phyloP scores from a whole-genome alignment of 2,329 filamentous ascomycete species.

The Diaporthe sp. region DNA sequence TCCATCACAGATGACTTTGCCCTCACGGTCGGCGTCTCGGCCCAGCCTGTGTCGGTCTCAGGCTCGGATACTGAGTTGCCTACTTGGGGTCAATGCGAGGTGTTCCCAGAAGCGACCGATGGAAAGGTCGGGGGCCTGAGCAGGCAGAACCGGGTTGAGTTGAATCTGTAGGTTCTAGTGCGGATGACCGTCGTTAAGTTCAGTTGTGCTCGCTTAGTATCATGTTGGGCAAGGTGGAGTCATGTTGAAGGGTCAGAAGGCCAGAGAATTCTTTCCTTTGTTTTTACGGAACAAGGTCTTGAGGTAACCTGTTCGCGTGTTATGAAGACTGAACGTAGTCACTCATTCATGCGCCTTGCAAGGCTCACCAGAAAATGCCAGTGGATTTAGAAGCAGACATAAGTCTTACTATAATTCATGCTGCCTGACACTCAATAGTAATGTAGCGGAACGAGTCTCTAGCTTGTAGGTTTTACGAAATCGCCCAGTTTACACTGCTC shows the following conservation, averaged over 20 bases:
- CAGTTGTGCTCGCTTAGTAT: not conserved
- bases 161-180: not conserved
- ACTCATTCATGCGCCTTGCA: not conserved
- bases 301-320: rapidly evolving
- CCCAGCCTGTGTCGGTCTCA: not conserved
- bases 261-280: rapidly evolving
- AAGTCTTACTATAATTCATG: too few relatives aligned
- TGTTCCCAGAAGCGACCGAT: conserved; percentile 18
- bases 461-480: too few relatives aligned
- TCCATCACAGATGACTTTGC: conserved; percentile 21
- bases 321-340: not conserved
- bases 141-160: not conserved
- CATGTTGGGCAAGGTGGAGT: too few relatives aligned
- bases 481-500: too few relatives aligned
- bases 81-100: conserved; percentile 2
- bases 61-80: not conserved
- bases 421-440: too few relatives aligned
- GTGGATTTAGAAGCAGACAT: not conserved
- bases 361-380: too few relatives aligned
- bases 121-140: not conserved
- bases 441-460: too few relatives aligned
- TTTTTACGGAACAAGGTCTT: not conserved
- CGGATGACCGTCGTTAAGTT: too few relatives aligned
- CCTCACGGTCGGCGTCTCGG: conserved; percentile 23
- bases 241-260: not conserved